Percentiles rank a stretch among this genome's conserved stretches.
These are phyloP conservation scores for Echeveria elegans DNA, from an alignment of 164 flowering plant genomes.

Conservation along the genomic window DNA sequence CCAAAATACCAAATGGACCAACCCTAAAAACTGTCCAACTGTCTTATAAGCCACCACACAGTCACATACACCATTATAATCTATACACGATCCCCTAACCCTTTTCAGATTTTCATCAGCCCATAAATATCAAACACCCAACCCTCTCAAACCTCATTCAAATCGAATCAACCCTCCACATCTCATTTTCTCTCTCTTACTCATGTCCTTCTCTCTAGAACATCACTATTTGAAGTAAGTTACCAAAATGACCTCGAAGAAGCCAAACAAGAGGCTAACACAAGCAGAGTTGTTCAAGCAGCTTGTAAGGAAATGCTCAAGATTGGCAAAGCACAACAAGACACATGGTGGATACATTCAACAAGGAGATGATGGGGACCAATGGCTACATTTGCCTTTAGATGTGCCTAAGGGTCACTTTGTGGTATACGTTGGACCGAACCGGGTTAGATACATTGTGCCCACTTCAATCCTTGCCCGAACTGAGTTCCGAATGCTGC, in stretches of 20 bases:
- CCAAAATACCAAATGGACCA: constrained; percentile 5
- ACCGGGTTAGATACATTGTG: constrained; percentile 7
- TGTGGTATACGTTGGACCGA: not conserved
- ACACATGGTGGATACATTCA: not conserved
- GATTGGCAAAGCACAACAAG: not conserved
- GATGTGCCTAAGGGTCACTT: constrained; percentile 4
- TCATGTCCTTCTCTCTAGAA: not conserved
- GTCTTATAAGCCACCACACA: not conserved
- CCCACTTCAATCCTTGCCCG: constrained; percentile 1
- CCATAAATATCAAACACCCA: not conserved
- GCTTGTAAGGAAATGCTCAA: not conserved
- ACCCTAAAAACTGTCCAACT: not conserved
- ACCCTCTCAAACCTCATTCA: not conserved
- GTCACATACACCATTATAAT: too few species aligned
- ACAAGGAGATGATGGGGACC: not conserved
- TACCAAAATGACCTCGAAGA: not conserved
- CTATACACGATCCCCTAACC: not conserved
- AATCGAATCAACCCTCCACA: not conserved
- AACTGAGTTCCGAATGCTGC: not conserved
- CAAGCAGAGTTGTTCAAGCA: not conserved
- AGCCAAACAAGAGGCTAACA: not conserved
- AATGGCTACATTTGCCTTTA: not conserved
- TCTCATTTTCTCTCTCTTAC: not conserved
- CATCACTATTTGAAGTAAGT: not conserved
- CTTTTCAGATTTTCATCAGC: too few species aligned